Evolutionary conservation across 2,329 filamentous ascomycete genomes (phyloP).

Genomic region (Dothidotthia symphoricarpi): DNA sequence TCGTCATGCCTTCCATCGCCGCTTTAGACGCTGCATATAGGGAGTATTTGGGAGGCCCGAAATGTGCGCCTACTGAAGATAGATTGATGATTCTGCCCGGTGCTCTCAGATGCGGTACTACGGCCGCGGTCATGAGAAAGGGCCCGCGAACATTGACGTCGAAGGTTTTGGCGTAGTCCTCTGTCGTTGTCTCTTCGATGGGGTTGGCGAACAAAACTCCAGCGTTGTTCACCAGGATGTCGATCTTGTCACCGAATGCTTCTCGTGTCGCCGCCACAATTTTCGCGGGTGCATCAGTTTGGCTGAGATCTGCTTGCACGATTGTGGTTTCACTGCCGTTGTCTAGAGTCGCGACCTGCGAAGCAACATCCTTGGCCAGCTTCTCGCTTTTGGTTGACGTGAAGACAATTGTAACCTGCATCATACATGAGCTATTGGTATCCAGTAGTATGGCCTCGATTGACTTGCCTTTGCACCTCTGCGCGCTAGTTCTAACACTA

Average conservation of each 20-base stretch:
- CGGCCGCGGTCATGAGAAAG: slow-evolving; percentile 55
- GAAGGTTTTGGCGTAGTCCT: slow-evolving; percentile 56
- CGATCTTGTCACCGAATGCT: slow-evolving; percentile 43
- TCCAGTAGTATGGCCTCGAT: neutral
- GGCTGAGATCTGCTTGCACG: slow-evolving; percentile 44
- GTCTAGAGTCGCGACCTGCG: slow-evolving; percentile 35
- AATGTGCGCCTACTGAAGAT: slow-evolving; percentile 53
- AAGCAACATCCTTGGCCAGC: slow-evolving; percentile 35
- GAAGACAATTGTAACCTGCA: slow-evolving; percentile 46
- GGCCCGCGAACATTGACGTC: slow-evolving; percentile 58
- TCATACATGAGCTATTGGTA: slow-evolving; percentile 6
- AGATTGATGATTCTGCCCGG: slow-evolving; percentile 60
- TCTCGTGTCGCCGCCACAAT: slow-evolving; percentile 40
- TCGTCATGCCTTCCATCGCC: slow-evolving; percentile 60
- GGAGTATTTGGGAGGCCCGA: slow-evolving; percentile 47
- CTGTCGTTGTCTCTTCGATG: slow-evolving; percentile 40
- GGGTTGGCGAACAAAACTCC: slow-evolving; percentile 30
- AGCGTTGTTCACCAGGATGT: slow-evolving; percentile 49
- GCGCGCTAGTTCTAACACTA: slow-evolving; percentile 51
- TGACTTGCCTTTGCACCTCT: slow-evolving; percentile 45
- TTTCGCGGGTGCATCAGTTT: slow-evolving; percentile 34
- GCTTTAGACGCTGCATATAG: slow-evolving; percentile 60
- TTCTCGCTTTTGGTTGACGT: slow-evolving; percentile 42
- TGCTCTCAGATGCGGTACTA: slow-evolving; percentile 51
- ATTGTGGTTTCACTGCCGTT: slow-evolving; percentile 40